These are phyloP conservation scores for Cryptosporidium sp. DNA, from an alignment of 169 alveolate genomes.

Conservation along the genomic window DNA sequence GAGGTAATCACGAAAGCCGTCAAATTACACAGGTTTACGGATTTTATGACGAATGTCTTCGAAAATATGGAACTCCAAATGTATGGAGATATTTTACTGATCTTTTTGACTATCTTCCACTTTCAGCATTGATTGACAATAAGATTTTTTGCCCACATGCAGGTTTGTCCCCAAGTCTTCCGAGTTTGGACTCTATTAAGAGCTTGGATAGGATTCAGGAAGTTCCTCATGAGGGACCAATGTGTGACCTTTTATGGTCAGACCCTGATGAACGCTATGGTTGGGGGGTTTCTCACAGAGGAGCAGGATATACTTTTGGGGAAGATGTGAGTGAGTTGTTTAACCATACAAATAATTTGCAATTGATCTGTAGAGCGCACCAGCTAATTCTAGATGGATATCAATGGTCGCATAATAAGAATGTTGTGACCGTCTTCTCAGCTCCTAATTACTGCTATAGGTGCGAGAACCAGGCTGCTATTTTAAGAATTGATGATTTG, in stretches of 20 bases:
- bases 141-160: slow-evolving; percentile 97
- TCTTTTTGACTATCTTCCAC: slow-evolving; percentile 90
- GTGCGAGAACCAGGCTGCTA: slow-evolving; percentile 98
- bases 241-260: slow-evolving; percentile 99
- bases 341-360: slow-evolving; percentile 93
- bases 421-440: slow-evolving; percentile 96
- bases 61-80: slow-evolving; percentile 92
- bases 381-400: slow-evolving; percentile 99
- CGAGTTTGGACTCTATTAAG: slow-evolving; percentile 93
- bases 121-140: slow-evolving; percentile 83
- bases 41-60: slow-evolving; percentile 91
- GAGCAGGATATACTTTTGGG: slow-evolving; percentile 99
- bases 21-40: slow-evolving; percentile 95
- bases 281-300: slow-evolving; percentile 99
- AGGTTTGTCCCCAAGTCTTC: slow-evolving; percentile 97
- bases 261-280: slow-evolving; percentile 99
- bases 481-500: slow-evolving; percentile 96
- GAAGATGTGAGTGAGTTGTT: slow-evolving; percentile 95
- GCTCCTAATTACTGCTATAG: slow-evolving; percentile 99
- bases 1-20: slow-evolving; percentile 97
- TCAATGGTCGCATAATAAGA: slow-evolving; percentile 94
- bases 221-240: slow-evolving; percentile 99
- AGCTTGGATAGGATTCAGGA: slow-evolving; percentile 92
- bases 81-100: slow-evolving; percentile 93
- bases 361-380: slow-evolving; percentile 98